A percentile compares a stretch with the other conserved stretches of the same genome.
These are phyloP conservation scores for Onygenales sp. DNA, from an alignment of 2,329 filamentous ascomycete species.

Conservation along the genomic window DNA sequence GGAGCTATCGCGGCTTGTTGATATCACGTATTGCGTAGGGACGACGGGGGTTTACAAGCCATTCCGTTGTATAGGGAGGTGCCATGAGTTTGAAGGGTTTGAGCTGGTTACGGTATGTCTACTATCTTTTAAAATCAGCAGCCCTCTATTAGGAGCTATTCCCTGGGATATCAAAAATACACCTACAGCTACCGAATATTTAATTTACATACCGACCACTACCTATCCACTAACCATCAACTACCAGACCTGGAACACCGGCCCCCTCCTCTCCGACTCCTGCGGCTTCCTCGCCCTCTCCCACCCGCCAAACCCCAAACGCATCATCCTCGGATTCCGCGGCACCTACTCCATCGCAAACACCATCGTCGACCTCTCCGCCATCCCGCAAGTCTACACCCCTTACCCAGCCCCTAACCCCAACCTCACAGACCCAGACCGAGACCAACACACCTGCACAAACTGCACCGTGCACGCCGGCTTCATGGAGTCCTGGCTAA, in stretches of 20 bases:
- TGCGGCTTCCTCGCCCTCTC: conserved; percentile 93
- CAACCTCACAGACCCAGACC: conserved; percentile 30
- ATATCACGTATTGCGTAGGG: conserved; percentile 90
- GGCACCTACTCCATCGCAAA: conserved; percentile 93
- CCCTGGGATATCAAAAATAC: background rate
- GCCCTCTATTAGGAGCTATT: background rate
- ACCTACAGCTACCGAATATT: background rate
- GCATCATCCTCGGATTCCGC: conserved; percentile 80
- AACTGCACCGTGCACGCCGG: conserved; percentile 92
- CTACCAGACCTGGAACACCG: conserved; percentile 73
- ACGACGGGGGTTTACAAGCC: conserved; percentile 71
- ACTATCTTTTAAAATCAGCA: background rate
- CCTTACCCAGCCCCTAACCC: conserved; percentile 58
- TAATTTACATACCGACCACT: conserved; percentile 1
- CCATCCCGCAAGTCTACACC: conserved; percentile 79
- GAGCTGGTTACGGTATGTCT: conserved; percentile 55
- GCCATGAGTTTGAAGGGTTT: conserved; percentile 70
- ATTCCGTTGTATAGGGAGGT: conserved; percentile 77
- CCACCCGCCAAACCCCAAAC: conserved; percentile 48
- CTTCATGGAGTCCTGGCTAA: conserved; percentile 76
- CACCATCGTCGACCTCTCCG: conserved; percentile 81
- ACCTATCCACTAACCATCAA: background rate
- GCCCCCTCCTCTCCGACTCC: conserved; percentile 74
- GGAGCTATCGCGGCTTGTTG: conserved; percentile 80
- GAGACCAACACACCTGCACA: conserved; percentile 44